Conservation (phyloP, 495 filamentous ascomycete genomes). For the Parathielavia hyrcaniae region DNA sequence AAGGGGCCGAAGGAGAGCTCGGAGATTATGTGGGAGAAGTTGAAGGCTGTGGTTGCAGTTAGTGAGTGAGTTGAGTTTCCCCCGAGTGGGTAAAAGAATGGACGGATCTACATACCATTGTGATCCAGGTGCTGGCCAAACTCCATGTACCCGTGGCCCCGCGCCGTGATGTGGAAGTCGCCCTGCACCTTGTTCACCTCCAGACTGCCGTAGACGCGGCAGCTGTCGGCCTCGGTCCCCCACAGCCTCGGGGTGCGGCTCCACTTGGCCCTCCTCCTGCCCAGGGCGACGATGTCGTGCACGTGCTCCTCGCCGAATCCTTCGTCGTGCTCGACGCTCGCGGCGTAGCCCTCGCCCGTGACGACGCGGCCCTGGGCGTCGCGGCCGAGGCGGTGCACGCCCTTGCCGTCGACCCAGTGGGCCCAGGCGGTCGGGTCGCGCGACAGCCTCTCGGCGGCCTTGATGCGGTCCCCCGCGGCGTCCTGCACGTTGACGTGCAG, state of each 20-base stretch:
- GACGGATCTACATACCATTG: constrained; percentile 45
- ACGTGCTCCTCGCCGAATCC: constrained; percentile 64
- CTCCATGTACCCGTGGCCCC: constrained; percentile 88
- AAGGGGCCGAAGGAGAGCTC: constrained; percentile 95
- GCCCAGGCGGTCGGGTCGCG: constrained; percentile 73
- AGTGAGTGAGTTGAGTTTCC: not conserved
- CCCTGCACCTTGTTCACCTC: constrained; percentile 95
- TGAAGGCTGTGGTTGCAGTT: constrained; percentile 58
- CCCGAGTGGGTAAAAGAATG: not conserved
- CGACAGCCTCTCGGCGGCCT: constrained; percentile 67
- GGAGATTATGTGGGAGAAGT: constrained; percentile 95
- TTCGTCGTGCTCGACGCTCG: constrained; percentile 48
- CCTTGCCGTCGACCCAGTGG: constrained; percentile 69
- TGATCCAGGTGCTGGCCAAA: constrained; percentile 79
- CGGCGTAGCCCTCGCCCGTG: constrained; percentile 52
- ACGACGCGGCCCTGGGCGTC: constrained; percentile 42
- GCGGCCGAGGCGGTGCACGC: constrained; percentile 58
- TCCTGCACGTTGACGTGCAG: constrained; percentile 97
- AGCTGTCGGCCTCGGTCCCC: constrained; percentile 54
- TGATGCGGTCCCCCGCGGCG: constrained; percentile 81
- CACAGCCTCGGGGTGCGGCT: constrained; percentile 67
- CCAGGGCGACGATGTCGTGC: constrained; percentile 62
- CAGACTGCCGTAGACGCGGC: constrained; percentile 82
- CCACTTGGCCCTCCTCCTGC: constrained; percentile 52
- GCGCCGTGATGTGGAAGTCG: constrained; percentile 95